Percentiles rank a stretch among this genome's conserved stretches.
phyloP scores from a whole-genome alignment of 306 rosid species.

The Acacia crassicarpa region DNA sequence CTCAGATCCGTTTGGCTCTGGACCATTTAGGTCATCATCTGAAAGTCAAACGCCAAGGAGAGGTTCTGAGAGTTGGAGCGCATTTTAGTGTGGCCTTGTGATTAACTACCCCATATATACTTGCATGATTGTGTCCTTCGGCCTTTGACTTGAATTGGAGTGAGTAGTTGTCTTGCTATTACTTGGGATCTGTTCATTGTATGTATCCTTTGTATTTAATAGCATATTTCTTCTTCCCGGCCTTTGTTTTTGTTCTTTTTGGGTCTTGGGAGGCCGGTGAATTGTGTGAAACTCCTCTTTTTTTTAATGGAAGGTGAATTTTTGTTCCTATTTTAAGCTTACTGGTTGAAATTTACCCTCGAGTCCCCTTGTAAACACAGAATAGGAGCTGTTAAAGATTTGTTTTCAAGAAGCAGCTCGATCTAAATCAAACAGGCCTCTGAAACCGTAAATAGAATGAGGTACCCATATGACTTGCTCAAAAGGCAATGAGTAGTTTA shows the following conservation, averaged over 20 bases:
- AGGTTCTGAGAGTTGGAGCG: slow-evolving; percentile 83
- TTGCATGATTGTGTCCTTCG: slow-evolving; percentile 25
- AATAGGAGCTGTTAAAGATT: not conserved
- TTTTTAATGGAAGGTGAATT: not conserved
- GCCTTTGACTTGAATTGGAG: slow-evolving; percentile 44
- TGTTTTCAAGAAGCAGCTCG: not conserved
- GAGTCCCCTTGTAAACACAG: not conserved
- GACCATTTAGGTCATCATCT: slow-evolving; percentile 63
- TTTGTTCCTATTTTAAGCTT: slow-evolving; percentile 37
- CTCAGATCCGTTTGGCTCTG: slow-evolving; percentile 85
- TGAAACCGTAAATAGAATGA: not conserved
- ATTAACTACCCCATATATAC: slow-evolving; percentile 5
- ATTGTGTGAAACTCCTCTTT: slow-evolving; percentile 15
- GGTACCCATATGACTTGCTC: not conserved
- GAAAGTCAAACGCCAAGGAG: slow-evolving; percentile 73
- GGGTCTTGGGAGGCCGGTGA: slow-evolving; percentile 9
- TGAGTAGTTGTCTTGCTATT: slow-evolving; percentile 47
- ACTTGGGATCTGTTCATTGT: slow-evolving; percentile 45
- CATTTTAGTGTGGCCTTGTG: slow-evolving; percentile 54
- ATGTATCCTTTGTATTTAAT: slow-evolving; percentile 58
- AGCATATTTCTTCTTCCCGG: slow-evolving; percentile 47
- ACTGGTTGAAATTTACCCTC: slow-evolving; percentile 19
- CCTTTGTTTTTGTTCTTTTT: not conserved
- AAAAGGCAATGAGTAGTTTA: not conserved
- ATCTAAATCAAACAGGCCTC: not conserved